Base-by-base conservation (phyloP, 2,329 filamentous ascomycete species). In the Fusarium sp. region DNA sequence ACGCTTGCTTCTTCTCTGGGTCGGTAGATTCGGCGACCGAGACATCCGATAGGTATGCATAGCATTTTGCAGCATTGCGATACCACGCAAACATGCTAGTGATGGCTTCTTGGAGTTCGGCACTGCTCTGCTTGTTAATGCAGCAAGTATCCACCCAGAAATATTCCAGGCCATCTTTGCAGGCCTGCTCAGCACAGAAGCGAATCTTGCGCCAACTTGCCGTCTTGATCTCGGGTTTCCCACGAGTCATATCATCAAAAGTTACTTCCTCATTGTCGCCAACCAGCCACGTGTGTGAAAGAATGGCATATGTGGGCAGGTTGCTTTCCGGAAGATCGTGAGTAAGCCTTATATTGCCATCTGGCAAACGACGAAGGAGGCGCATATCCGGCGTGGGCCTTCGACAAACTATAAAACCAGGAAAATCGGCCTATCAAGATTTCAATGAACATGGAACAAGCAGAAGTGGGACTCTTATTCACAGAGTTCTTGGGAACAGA, bases 1-100 rank as follows among this genome's bases (percentile, higher is more conserved):
- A 15, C 6, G 30, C 17, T 45, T 40, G 2, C 8, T 33, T 20
- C 15, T 9, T 10, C 9, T 41, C 20, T 11, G 9, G 45, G 5
- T 39, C 17, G 24, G 45, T 17, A 10, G 33, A 14, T 15, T 35
- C 32, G 15, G 32, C 49, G 6, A 37, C 14, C 5, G 46, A 53
- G 64, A 76, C 56, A 70, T 74, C 59, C 7, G 19, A 44, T 8
- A 67, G 55, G 20, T 56, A 59, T 7, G 48, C 63, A 39, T 63
- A 67, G 37, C 59, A 67, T 39, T 15, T 26, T 19, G 11, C 19
- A 11, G 63, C 48, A 26, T 47, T 67, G n/a, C 55, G 45, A 32
- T 70, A 70, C 67, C 61, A 70, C 20, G 44, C 24, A 43, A 62
- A 67, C 63, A 70, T 70, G 7, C 59, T 64, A 32, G 64, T 67